phyloP scores from a whole-genome alignment of 2,329 filamentous ascomycete genomes.

The Nemania sp. region DNA sequence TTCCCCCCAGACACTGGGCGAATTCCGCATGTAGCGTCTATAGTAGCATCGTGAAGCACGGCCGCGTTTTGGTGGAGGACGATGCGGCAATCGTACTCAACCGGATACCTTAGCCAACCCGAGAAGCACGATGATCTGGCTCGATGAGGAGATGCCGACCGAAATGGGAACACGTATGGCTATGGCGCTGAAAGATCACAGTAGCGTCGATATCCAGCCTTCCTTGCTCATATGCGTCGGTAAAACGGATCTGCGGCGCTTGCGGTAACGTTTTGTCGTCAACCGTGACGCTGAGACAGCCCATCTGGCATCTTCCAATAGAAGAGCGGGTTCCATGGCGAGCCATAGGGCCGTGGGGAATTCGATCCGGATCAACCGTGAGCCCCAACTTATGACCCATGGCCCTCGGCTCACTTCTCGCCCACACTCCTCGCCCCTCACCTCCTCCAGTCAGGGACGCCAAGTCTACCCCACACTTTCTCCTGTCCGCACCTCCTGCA shows the following conservation, averaged over 20 bases:
- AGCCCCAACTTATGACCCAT: constrained; percentile 30
- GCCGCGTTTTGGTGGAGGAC: constrained; percentile 5
- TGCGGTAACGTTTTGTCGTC: constrained; percentile 25
- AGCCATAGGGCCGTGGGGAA: constrained; percentile 36
- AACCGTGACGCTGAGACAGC: constrained; percentile 22
- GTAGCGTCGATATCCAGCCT: constrained; percentile 13
- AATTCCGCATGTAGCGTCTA: not conserved
- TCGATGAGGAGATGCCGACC: constrained; percentile 24
- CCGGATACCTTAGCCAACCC: constrained; percentile 24
- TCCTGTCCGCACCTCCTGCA: constrained; percentile 22
- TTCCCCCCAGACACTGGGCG: not conserved
- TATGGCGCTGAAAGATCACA: constrained; percentile 10
- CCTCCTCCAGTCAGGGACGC: constrained; percentile 29
- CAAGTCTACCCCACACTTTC: constrained; percentile 39
- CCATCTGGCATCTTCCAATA: constrained; percentile 24
- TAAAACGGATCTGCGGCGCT: constrained; percentile 29
- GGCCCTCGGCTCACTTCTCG: constrained; percentile 35
- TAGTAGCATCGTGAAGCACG: constrained; percentile 10
- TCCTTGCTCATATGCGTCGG: constrained; percentile 22
- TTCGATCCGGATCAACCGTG: constrained; percentile 39
- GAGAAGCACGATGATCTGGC: constrained; percentile 23
- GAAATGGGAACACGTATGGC: constrained; percentile 22
- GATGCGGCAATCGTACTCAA: constrained; percentile 21
- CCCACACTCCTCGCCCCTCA: constrained; percentile 24
- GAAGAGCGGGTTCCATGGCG: constrained; percentile 15